phyloP scores from a whole-genome alignment of 345 rosid genomes.

The Ailanthus altissimus region DNA sequence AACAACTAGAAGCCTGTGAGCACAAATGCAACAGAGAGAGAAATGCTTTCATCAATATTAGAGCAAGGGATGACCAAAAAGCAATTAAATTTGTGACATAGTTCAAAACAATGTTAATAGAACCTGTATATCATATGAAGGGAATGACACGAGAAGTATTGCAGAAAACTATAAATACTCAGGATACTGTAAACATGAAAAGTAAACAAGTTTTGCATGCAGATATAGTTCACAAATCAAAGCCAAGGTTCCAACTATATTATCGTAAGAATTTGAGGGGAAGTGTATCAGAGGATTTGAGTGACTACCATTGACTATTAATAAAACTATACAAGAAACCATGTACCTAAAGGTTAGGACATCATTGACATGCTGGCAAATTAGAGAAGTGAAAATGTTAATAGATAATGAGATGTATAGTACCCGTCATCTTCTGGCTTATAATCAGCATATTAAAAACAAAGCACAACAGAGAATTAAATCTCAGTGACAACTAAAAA shows the following conservation, averaged over 20 bases:
- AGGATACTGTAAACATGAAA: not conserved
- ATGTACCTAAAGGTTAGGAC: not conserved
- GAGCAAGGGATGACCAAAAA: not conserved
- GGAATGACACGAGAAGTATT: not conserved
- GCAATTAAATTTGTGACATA: not conserved
- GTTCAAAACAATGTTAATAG: too few species aligned
- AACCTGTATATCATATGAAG: not conserved
- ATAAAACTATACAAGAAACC: not conserved
- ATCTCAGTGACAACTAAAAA: too few species aligned
- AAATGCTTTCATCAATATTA: constrained; percentile 16
- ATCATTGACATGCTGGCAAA: not conserved
- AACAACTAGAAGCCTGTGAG: constrained; percentile 74
- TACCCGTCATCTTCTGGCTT: not conserved
- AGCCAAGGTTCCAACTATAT: not conserved
- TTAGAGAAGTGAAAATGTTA: not conserved
- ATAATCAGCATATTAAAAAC: not conserved
- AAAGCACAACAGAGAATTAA: not conserved
- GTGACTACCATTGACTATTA: not conserved
- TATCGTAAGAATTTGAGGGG: not conserved
- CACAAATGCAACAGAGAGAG: constrained; percentile 17
- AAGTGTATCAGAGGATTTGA: too few species aligned
- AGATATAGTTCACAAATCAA: not conserved
- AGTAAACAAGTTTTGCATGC: not conserved
- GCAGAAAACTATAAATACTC: not conserved
- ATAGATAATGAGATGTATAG: not conserved